phyloP scores from a whole-genome alignment of 257 asterid genomes.

The Eustoma russellianum region DNA sequence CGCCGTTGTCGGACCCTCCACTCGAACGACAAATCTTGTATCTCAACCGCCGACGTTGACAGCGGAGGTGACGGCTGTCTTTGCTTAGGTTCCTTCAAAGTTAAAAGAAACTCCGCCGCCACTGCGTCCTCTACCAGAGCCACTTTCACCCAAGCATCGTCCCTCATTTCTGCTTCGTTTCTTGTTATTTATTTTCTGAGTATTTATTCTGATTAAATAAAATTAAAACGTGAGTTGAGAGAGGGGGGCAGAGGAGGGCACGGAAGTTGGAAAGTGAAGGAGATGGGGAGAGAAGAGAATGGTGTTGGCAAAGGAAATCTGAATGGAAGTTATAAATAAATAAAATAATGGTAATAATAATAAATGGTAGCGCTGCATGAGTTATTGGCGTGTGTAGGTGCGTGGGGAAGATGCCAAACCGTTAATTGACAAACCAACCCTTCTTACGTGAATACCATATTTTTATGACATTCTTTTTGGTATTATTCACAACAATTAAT shows the following conservation, averaged over 20 bases:
- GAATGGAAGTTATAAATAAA: conserved; percentile 19
- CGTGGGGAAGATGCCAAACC: conserved; percentile 15
- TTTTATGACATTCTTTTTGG: no score
- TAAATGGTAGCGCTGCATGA: conserved; percentile 34
- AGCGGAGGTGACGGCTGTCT: conserved; percentile 18
- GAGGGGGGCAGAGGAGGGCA: conserved; percentile 8
- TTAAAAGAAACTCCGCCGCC: conserved; percentile 56
- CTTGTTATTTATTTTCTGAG: neutral
- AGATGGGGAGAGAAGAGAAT: no score
- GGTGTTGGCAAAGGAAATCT: conserved; percentile 55
- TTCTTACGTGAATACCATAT: no score
- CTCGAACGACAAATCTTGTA: conserved; percentile 26
- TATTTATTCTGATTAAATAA: no score
- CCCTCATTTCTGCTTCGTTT: conserved; percentile 9
- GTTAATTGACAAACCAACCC: conserved; percentile 21
- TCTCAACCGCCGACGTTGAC: conserved; percentile 5
- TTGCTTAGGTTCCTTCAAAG: conserved; percentile 8
- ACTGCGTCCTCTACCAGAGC: conserved; percentile 48
- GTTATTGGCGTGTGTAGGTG: conserved; percentile 8
- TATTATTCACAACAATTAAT: no score
- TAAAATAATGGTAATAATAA: conserved; percentile 6
- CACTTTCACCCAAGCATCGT: conserved; percentile 45
- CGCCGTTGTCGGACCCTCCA: conserved; percentile 79
- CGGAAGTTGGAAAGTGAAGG: conserved; percentile 6
- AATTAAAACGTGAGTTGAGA: neutral